Base-by-base conservation (phyloP, 2,329 filamentous ascomycete species). In the Mycocentrospora acerina region DNA sequence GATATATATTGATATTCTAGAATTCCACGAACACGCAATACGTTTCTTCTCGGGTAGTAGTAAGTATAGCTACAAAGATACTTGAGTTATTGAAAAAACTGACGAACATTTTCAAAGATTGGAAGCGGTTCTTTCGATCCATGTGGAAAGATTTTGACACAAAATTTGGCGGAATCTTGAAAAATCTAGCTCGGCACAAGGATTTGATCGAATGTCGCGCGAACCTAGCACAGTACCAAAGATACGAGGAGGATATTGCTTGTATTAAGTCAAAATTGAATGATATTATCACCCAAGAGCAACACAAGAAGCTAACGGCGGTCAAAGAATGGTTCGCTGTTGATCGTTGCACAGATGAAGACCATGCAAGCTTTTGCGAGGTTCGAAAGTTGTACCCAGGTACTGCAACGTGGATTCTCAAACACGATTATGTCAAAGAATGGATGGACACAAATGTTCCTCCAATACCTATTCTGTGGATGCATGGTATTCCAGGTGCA, bases 1-100 rank as follows among this genome's bases (percentile, higher is more conserved):
- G 12, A 66, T 72, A 5, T 72, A 67, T 30, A 45, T 52, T 5
- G 68, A 72, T 33, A 64, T 69, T 8, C 51, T 72, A 0, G 60
- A 66, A 2, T 72, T 72, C 37, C 69, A 72, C 38, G 42, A 49
- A 16, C 40, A 53, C 22, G 61, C 66, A 1, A 40, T 70, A 29
- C 45, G 53, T 22, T 59, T 55, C 37, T 59, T 60, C n/a, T 37
- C 40, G 4, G 50, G 51, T 4, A 51, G 36, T 29, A 10, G 56
- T 59, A 36, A 32, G 48, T 46, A 15, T n/a, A n/a, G n/a, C n/a
- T n/a, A n/a, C n/a, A n/a, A n/a, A n/a, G n/a, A n/a, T n/a, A n/a
- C n/a, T n/a, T n/a, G n/a, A n/a, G n/a, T n/a, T n/a, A n/a, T n/a
- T n/a, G n/a, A n/a, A n/a, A n/a, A n/a, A n/a, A n/a, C n/a, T n/a